Evolutionary conservation across 768 basidiomycete genomes (phyloP).

Genomic region (Lactarius psammicola): DNA sequence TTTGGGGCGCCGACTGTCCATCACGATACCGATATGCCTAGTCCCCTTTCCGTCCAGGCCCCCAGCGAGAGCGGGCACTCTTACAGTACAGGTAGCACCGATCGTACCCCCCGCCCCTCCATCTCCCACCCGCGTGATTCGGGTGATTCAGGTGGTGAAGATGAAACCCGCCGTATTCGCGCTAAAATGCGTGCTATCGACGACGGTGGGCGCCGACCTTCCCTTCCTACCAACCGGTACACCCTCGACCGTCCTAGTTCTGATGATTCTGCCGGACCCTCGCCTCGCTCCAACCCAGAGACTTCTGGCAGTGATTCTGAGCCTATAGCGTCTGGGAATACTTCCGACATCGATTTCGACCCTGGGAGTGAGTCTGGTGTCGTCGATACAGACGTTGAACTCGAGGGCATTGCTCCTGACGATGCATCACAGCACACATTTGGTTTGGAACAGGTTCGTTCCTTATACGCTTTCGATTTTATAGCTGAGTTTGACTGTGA

Average conservation of each 20-base stretch:
- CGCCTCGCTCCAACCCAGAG: slow-evolving; percentile 10
- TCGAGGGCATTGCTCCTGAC: neutral
- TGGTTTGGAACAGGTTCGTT: slow-evolving; percentile 17
- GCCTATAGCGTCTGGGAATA: slow-evolving; percentile 3
- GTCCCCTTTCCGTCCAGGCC: slow-evolving; percentile 37
- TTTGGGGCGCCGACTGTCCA: slow-evolving; percentile 39
- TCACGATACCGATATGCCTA: slow-evolving; percentile 38
- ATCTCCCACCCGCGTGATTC: slow-evolving; percentile 34
- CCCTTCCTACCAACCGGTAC: slow-evolving; percentile 40
- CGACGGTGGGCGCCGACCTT: slow-evolving; percentile 43
- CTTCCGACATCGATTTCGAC: slow-evolving; percentile 23
- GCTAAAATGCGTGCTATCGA: slow-evolving; percentile 46
- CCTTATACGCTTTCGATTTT: neutral
- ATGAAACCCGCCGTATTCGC: slow-evolving; percentile 34
- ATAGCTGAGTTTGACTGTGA: slow-evolving; percentile 15
- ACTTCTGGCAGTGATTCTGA: slow-evolving; percentile 21
- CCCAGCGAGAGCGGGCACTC: slow-evolving; percentile 25
- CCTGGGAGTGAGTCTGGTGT: slow-evolving; percentile 5
- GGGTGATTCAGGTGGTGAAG: slow-evolving; percentile 41
- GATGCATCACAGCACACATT: slow-evolving; percentile 14
- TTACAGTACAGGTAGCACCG: slow-evolving; percentile 33
- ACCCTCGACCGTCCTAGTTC: slow-evolving; percentile 18
- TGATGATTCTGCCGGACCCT: neutral
- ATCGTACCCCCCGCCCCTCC: slow-evolving; percentile 48
- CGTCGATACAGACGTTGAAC: slow-evolving; percentile 5